Evolutionary conservation across 2,329 filamentous ascomycete genomes (phyloP).

Genomic region (Magnaporthiopsis incrustans): DNA sequence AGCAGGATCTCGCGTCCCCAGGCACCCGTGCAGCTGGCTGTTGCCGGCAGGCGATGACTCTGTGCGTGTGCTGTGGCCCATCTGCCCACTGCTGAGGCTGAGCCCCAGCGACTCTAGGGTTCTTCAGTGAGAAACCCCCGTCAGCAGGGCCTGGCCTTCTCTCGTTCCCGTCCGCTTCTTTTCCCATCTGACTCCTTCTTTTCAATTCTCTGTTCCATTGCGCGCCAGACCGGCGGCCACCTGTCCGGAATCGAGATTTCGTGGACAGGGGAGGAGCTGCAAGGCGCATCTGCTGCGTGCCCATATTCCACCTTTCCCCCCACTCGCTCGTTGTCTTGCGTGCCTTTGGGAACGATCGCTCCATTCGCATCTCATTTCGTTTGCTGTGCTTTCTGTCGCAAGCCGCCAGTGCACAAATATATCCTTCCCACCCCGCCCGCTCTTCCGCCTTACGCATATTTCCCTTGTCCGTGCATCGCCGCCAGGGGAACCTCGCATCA

Average conservation of each 20-base stretch:
- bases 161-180: slow-evolving; percentile 6
- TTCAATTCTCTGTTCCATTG: not conserved
- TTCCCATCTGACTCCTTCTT: slow-evolving; percentile 14
- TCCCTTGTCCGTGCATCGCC: too few relatives aligned
- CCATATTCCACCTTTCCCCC: not conserved
- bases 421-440: not conserved
- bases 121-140: slow-evolving; percentile 7
- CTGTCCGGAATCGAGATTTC: not conserved
- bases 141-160: slow-evolving; percentile 13
- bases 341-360: not conserved
- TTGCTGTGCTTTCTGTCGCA: not conserved
- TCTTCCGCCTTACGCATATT: not conserved
- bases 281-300: not conserved
- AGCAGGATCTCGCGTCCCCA: not conserved
- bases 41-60: not conserved
- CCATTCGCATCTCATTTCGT: too few relatives aligned
- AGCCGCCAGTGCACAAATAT: not conserved
- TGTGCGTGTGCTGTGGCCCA: not conserved
- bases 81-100: slow-evolving; percentile 12
- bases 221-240: not conserved
- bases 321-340: not conserved
- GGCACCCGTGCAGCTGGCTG: not conserved
- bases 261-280: too few relatives aligned
- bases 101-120: slow-evolving; percentile 3
- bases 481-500: not conserved